These are phyloP conservation scores for Lentinus polychrous DNA, from an alignment of 1,284 basidiomycete species.

Conservation along the genomic window DNA sequence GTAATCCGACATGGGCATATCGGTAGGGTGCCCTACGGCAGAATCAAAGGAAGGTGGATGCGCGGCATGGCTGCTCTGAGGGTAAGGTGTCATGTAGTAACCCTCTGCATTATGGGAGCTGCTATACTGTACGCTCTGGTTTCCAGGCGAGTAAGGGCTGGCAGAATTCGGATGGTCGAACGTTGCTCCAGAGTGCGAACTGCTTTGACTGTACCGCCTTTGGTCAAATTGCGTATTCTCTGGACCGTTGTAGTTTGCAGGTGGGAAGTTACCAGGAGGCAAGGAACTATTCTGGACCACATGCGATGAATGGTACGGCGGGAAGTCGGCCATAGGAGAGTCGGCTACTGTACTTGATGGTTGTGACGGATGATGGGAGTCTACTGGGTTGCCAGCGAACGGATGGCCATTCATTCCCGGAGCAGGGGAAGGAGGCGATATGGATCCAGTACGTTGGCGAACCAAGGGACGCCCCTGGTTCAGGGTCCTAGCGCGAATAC, in stretches of 20 bases:
- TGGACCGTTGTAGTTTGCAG: too few relatives aligned
- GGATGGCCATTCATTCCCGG: slow-evolving; percentile 1
- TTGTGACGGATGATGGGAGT: slow-evolving; percentile 1
- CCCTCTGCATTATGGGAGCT: background rate
- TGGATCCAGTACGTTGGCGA: slow-evolving; percentile 18
- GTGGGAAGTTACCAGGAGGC: too few relatives aligned
- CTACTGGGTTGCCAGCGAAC: slow-evolving; percentile 1
- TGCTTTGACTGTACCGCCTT: background rate
- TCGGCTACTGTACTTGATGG: too few relatives aligned
- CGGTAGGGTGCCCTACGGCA: background rate
- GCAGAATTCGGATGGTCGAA: background rate
- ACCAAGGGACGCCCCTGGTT: slow-evolving; percentile 14
- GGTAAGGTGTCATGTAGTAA: slow-evolving; percentile 7
- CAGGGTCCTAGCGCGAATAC: slow-evolving; percentile 20
- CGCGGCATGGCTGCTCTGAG: too few relatives aligned
- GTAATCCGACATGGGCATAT: slow-evolving; percentile 5
- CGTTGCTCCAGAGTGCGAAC: background rate
- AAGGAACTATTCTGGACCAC: too few relatives aligned
- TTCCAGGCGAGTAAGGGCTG: background rate
- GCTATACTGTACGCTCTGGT: background rate
- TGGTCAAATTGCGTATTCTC: background rate
- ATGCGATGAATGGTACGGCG: too few relatives aligned
- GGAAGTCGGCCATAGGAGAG: background rate
- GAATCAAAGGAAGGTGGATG: slow-evolving; percentile 6
- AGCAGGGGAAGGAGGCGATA: slow-evolving; percentile 12